These are phyloP conservation scores for Blechomonas ayalai DNA, from an alignment of 208 protist species.

Conservation along the genomic window DNA sequence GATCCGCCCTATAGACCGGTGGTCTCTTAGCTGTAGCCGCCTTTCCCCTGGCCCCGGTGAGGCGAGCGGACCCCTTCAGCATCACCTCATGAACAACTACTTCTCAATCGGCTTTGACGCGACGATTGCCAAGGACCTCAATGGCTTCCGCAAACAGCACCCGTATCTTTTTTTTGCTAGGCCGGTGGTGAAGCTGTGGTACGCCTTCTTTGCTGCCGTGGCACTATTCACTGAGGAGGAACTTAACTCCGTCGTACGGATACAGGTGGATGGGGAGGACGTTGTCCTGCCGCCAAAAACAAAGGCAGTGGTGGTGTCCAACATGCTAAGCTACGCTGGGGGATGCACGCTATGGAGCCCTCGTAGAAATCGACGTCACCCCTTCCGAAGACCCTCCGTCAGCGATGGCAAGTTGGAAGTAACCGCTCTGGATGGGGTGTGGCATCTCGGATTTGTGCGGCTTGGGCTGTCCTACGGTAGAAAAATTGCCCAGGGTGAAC, in stretches of 20 bases:
- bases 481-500: constrained; percentile 39
- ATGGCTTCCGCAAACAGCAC: constrained; percentile 24
- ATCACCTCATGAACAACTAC: constrained; percentile 51
- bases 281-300: constrained; percentile 21
- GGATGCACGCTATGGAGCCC: constrained; percentile 39
- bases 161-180: constrained; percentile 28
- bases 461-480: constrained; percentile 32
- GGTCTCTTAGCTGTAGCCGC: constrained; percentile 2
- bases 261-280: constrained; percentile 22
- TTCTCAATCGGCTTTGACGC: constrained; percentile 69
- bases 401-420: constrained; percentile 40
- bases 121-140: constrained; percentile 22
- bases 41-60: neutral
- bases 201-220: constrained; percentile 32
- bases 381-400: constrained; percentile 12
- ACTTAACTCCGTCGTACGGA: neutral
- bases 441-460: constrained; percentile 38
- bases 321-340: constrained; percentile 51
- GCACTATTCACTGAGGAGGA: constrained; percentile 27
- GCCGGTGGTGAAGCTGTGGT: constrained; percentile 54
- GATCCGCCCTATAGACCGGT: constrained; percentile 26
- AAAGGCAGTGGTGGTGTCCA: constrained; percentile 48
- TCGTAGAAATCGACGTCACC: neutral
- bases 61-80: neutral
- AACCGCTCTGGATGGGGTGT: constrained; percentile 35